Evolutionary conservation across 805 yeast species (phyloP).

Genomic region (Lachancea cidri): DNA sequence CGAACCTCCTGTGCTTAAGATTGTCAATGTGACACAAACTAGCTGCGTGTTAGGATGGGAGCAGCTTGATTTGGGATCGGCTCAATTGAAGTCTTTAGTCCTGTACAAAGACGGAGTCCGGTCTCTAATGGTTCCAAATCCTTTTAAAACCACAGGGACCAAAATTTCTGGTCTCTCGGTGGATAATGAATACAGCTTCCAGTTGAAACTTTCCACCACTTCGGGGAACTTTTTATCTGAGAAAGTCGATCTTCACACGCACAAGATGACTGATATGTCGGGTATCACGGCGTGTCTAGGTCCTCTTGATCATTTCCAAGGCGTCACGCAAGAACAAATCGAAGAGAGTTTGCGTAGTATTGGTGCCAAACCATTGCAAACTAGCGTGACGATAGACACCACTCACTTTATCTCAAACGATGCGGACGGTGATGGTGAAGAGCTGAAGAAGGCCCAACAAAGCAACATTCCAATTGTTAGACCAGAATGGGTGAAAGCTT

Average conservation of each 20-base stretch:
- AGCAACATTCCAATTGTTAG: constrained; percentile 88
- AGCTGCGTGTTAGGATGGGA: constrained; percentile 96
- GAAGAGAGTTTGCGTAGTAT: constrained; percentile 57
- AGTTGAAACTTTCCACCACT: constrained; percentile 75
- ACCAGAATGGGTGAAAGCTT: constrained; percentile 96
- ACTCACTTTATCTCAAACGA: constrained; percentile 75
- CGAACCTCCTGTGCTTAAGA: constrained; percentile 57
- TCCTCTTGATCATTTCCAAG: constrained; percentile 54
- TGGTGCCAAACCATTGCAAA: constrained; percentile 78
- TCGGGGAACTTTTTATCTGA: constrained; percentile 83
- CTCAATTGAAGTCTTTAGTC: constrained; percentile 68
- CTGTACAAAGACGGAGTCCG: constrained; percentile 57
- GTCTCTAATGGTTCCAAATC: constrained; percentile 82
- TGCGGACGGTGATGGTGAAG: constrained; percentile 34
- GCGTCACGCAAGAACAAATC: constrained; percentile 49
- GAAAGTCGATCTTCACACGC: constrained; percentile 67
- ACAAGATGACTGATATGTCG: constrained; percentile 90
- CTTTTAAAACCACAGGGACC: constrained; percentile 69
- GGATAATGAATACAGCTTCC: constrained; percentile 76
- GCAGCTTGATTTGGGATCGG: constrained; percentile 72
- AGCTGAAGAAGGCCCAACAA: constrained; percentile 73
- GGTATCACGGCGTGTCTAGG: constrained; percentile 93
- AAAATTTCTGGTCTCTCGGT: constrained; percentile 89
- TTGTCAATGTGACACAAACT: constrained; percentile 85
- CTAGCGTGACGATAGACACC: constrained; percentile 76